Base-by-base conservation (phyloP, 148 eudicot genomes). In the Beta vulgaris region DNA sequence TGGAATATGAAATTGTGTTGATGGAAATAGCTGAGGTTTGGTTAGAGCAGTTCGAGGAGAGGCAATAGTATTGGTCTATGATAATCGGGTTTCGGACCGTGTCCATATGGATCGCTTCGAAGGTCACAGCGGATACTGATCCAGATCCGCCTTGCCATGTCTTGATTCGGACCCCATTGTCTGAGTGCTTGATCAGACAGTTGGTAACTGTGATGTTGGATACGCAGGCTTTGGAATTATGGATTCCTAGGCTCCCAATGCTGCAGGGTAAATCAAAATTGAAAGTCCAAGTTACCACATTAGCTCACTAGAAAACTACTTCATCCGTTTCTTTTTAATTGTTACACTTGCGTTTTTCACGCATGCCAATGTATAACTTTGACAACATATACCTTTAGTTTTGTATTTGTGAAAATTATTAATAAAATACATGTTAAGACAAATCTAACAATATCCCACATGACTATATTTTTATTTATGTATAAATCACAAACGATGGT, bases 121-220 rank as follows among this genome's bases (percentile, higher is more conserved):
- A 95, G 29, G 76, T 82, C 10, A 95, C 83, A 13, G 70, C 82
- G 1, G 96, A 89, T 5, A 95, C 98, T 1, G 90, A 73, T 60
- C 98, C 98, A 0, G 79, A 92, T n/a, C 98, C 98, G 1, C 98
- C 97, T 82, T 95, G 98, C 97, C 93, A 95, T 37, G 98, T 95
- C 72, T 95, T 95, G 85, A 92, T 90, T 18, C 98, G 86, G 8
- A 95, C 86, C 0, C 98, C 98, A 8, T 95, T 95, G 85, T 84
- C 92, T 0, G 98, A 95, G 53, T 88, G 84, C 67, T 77, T 88
- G 78, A 95, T 92, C 0, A 78, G 40, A 3, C 96, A 90, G 81
- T 92, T 86, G 31, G 76, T 69, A 19, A 95, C 97, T 2, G 90
- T 83, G 39, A 95, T 86, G 78, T 92, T 95, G 44, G 88, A 83